A percentile compares a stretch with the other conserved stretches of the same genome.
phyloP scores from a whole-genome alignment of 2,329 filamentous ascomycete genomes.

The Akanthomyces dipterigenus region DNA sequence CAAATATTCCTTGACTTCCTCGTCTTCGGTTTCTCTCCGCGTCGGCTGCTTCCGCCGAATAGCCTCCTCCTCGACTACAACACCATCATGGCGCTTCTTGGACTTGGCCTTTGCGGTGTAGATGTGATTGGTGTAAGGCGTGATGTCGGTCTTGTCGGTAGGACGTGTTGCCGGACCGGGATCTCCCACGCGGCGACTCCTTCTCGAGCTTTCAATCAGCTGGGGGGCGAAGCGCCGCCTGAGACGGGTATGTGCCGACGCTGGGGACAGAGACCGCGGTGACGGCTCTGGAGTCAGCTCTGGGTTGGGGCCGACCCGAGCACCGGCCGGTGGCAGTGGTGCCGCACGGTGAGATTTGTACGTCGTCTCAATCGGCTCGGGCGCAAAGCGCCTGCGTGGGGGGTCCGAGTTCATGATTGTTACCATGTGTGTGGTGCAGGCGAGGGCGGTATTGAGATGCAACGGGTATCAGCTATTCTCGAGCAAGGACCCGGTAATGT shows the following conservation, averaged over 20 bases:
- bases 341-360: constrained; percentile 48
- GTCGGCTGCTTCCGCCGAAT: constrained; percentile 30
- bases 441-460: not conserved
- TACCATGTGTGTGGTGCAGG: not conserved
- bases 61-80: constrained; percentile 16
- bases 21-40: constrained; percentile 66
- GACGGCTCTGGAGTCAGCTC: constrained; percentile 51
- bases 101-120: constrained; percentile 40
- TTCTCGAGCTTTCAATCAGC: constrained; percentile 71
- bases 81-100: constrained; percentile 30
- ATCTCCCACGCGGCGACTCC: constrained; percentile 62
- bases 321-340: constrained; percentile 10
- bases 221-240: constrained; percentile 63
- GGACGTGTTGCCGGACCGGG: constrained; percentile 54
- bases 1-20: constrained; percentile 68
- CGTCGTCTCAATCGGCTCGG: constrained; percentile 67
- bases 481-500: not conserved
- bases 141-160: constrained; percentile 66
- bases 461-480: not conserved
- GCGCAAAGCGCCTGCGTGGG: constrained; percentile 54
- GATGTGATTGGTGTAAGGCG: constrained; percentile 55
- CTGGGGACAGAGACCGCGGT: constrained; percentile 40
- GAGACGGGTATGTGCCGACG: not conserved
- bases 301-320: constrained; percentile 42
- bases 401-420: constrained; percentile 23